Evolutionary conservation across 306 rosid genomes (phyloP).

Genomic region (Dryas alaskensis): DNA sequence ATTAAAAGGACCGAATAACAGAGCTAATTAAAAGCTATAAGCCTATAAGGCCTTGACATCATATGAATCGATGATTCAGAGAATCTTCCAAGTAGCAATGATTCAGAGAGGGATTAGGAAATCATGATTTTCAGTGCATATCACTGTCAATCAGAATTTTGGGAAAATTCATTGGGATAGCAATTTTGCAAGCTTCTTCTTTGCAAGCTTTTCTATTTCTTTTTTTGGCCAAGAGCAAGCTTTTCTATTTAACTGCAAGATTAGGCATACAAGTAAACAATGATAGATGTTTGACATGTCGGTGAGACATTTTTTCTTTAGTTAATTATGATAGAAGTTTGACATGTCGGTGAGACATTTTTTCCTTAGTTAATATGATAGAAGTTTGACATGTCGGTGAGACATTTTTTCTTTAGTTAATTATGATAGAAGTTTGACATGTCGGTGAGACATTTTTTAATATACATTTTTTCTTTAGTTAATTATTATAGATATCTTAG

Average conservation of each 20-base stretch:
- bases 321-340: neutral
- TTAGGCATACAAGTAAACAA: neutral
- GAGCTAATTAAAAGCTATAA: neutral
- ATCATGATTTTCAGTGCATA: neutral
- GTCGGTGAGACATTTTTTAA: slow-evolving; percentile 10
- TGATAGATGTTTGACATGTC: slow-evolving; percentile 1
- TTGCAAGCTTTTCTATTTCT: neutral
- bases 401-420: neutral
- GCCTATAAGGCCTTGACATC: neutral
- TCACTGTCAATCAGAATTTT: slow-evolving; percentile 21
- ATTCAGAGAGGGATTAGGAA: neutral
- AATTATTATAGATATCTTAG: slow-evolving; percentile 2
- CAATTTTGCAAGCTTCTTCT: slow-evolving; percentile 13
- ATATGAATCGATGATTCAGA: neutral
- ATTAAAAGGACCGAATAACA: neutral
- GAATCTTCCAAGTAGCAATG: neutral
- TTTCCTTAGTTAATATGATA: neutral
- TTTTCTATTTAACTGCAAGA: slow-evolving; percentile 8
- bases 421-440: slow-evolving; percentile 2
- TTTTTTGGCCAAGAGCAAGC: neutral
- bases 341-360: slow-evolving; percentile 11
- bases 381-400: slow-evolving; percentile 4
- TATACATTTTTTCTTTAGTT: no score
- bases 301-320: neutral
- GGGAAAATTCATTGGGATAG: neutral